Percentiles rank a stretch among this genome's conserved stretches.
These are phyloP conservation scores for Skeletonema marinoi DNA, from an alignment of 108 stramenopile genomes.

Conservation along the genomic window DNA sequence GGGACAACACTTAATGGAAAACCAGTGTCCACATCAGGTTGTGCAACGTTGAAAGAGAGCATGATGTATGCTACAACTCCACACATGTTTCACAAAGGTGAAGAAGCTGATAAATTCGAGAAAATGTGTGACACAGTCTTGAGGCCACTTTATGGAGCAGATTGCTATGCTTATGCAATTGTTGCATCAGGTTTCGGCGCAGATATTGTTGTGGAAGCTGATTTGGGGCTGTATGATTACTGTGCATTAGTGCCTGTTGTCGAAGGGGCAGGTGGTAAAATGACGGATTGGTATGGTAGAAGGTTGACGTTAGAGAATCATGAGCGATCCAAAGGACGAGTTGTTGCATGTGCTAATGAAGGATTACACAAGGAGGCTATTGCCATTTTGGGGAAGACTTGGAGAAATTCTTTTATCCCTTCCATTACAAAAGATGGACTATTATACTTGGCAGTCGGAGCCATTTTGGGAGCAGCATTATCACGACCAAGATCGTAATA, in stretches of 20 bases:
- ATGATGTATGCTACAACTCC: slow-evolving; percentile 60
- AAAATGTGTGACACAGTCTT: slow-evolving; percentile 23
- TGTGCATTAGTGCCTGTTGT: slow-evolving; percentile 59
- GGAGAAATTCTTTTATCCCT: not conserved
- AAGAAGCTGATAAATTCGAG: slow-evolving; percentile 45
- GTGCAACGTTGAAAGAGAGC: slow-evolving; percentile 28
- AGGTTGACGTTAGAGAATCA: slow-evolving; percentile 49
- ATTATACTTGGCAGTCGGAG: not conserved
- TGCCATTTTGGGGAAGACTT: slow-evolving; percentile 18
- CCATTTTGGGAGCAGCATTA: not conserved
- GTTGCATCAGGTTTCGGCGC: slow-evolving; percentile 60
- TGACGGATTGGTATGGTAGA: slow-evolving; percentile 57
- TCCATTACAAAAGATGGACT: not conserved
- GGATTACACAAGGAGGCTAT: slow-evolving; percentile 45
- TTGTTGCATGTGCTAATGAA: slow-evolving; percentile 52
- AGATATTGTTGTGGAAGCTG: slow-evolving; percentile 59
- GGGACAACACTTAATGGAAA: slow-evolving; percentile 53
- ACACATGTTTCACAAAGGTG: slow-evolving; percentile 56
- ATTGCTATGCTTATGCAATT: slow-evolving; percentile 65
- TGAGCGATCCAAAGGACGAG: slow-evolving; percentile 46
- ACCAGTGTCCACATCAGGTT: slow-evolving; percentile 31
- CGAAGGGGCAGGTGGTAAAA: slow-evolving; percentile 56
- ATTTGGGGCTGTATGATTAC: slow-evolving; percentile 63
- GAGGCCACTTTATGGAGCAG: slow-evolving; percentile 52
- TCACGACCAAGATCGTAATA: not conserved